phyloP scores from a whole-genome alignment of 768 basidiomycete genomes.

The Leccinum pellstonianum region DNA sequence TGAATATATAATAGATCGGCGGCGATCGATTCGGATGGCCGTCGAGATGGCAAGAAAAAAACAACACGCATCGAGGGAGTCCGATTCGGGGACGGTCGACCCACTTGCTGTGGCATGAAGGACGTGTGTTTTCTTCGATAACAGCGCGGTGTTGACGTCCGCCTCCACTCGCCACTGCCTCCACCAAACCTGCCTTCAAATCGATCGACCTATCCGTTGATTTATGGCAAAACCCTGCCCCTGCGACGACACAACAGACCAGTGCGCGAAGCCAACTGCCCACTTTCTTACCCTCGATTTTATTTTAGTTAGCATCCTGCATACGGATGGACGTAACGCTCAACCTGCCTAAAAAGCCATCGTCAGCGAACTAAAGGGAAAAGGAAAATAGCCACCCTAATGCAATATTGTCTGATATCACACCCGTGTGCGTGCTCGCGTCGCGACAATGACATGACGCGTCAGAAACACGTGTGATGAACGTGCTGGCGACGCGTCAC shows the following conservation, averaged over 20 bases:
- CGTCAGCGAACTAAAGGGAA: neutral
- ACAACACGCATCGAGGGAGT: no score
- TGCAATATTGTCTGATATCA: neutral
- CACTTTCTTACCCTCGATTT: neutral
- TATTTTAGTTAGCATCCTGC: neutral
- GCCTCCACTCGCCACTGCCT: neutral
- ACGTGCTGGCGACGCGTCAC: slow-evolving; percentile 11
- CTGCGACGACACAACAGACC: neutral
- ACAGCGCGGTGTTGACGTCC: neutral
- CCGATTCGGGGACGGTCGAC: no score
- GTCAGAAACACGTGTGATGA: slow-evolving; percentile 21
- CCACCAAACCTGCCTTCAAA: neutral
- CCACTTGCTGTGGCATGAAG: neutral
- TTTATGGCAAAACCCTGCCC: neutral
- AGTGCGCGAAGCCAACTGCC: neutral
- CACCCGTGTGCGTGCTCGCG: neutral
- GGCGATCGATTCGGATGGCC: no score
- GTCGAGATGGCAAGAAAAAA: no score
- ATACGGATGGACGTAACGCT: neutral
- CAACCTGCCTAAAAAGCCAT: neutral
- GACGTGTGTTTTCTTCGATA: neutral
- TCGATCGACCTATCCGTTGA: neutral
- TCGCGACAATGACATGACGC: neutral
- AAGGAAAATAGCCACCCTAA: neutral
- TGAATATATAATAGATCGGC: no score